These are phyloP conservation scores for Tricladium varicosporioides DNA, from an alignment of 2,329 filamentous ascomycete genomes.

Conservation along the genomic window DNA sequence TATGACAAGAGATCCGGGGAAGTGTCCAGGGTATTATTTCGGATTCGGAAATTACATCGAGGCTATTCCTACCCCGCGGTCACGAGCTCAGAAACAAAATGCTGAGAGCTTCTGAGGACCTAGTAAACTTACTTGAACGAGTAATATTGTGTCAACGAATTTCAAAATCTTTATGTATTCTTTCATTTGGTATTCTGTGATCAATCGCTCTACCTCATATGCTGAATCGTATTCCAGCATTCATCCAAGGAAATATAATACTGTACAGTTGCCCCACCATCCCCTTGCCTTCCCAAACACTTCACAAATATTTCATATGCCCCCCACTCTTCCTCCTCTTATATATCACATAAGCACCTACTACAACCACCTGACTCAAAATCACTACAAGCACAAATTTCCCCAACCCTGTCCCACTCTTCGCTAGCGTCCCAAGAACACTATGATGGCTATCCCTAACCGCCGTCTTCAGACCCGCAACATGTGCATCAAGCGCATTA, in stretches of 20 bases:
- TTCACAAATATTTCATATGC: conserved; percentile 35
- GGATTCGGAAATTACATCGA: no score
- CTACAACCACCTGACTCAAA: conserved; percentile 27
- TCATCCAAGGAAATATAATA: neutral
- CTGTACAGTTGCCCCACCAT: neutral
- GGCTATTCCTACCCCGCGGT: no score
- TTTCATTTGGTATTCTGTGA: no score
- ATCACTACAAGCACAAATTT: conserved; percentile 26
- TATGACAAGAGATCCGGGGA: no score
- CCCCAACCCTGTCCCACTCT: conserved; percentile 2
- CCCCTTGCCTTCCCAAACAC: neutral
- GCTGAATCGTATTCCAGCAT: no score
- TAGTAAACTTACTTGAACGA: no score
- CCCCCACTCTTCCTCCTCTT: conserved; percentile 30
- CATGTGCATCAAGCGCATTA: conserved; percentile 25
- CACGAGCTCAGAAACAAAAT: no score
- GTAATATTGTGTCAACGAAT: no score
- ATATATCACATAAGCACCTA: conserved; percentile 30
- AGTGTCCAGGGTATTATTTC: no score
- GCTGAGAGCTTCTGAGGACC: no score
- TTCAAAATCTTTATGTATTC: no score
- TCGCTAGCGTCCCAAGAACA: conserved; percentile 10
- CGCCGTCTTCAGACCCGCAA: conserved; percentile 21
- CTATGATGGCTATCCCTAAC: conserved; percentile 26
- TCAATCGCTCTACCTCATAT: no score